Base-by-base conservation (phyloP, 805 yeast species). In the Brettanomyces bruxellensis region DNA sequence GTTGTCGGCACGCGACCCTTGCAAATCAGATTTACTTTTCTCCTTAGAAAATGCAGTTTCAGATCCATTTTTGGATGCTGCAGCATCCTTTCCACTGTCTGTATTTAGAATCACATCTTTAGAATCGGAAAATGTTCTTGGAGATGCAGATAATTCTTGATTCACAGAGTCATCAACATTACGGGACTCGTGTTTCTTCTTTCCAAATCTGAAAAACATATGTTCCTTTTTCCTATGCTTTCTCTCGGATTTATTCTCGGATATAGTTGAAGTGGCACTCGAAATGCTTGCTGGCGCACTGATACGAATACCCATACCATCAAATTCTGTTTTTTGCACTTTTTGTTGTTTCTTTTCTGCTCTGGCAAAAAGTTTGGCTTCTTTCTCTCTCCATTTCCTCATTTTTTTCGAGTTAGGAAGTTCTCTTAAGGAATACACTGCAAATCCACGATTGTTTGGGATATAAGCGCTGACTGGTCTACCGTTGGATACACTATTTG, bases 351-450 rank as follows among this genome's bases (percentile, higher is more conserved):
- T 40, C 40, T 43, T 37, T n/a, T 40, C 42, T 24, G 14, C 22
- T 23, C 24, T 24, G 14, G 38, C 46, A 11, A 12, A 34, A n/a
- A 13, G 8, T 37, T 38, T 38, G 6, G 8, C 35, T 34, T 38
- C 23, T 23, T 37, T 25, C 22, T 43, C 38, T 18, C 41, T 14
- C 24, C 13, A 30, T 22, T 43, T 43, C 41, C 30, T 37, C 37
- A 43, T 43, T 22, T 43, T 28, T 23, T 9, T 43, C 5, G 36
- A 25, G 37, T 28, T 30, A 11, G 46, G 41, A 8, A 47, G 39
- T 25, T 54, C 61, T 41, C 67, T 53, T 38, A 65, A 38, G 5
- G 66, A 61, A 42, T 65, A 61, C 5, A 58, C 51, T 13, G 49
- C 51, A 43, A 65, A 64, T 9, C 65, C 66, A 4, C 53, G 18